Evolutionary conservation across 2,329 filamentous ascomycete genomes (phyloP), one percentile per base, ranked within the genome.

Genomic region (Aspergillus sp.): DNA sequence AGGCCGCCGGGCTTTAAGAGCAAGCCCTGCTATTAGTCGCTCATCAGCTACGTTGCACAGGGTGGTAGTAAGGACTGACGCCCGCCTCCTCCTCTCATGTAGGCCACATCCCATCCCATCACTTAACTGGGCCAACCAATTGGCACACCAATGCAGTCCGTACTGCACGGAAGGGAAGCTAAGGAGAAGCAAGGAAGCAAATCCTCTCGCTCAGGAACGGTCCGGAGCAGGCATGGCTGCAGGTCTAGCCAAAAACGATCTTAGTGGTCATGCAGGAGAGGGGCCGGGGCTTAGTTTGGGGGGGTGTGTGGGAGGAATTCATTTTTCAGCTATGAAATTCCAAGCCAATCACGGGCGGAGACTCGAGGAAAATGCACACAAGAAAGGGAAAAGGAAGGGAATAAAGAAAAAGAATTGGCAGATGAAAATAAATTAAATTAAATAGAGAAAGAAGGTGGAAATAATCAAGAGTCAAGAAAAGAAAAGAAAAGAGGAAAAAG

Each of bases 111-210:
- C 21, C 23, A 39, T 30, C 15, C 53, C 53, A 32, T 23, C 41
- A 43, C 36, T 39, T 39, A 55, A 47, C 39, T 39, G 53, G 32
- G 30, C 53, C 53, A 55, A 55, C 53, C 23, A 55, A 23, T 19
- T 23, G 28, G 25, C 55, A 57, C 55, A 57, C 55, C 43, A 52
- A 38, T 28, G 36, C 36, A 58, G 38, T 28, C 45, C 13, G 38
- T 15, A 58, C 51, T 53, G 57, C 57, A 62, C 12, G 17, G 47
- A 41, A 53, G 50, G 50, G 21, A 6, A 53, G 50, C 36, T 23
- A 53, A 50, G 28, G 25, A 57, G 60, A 47, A 52, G 57, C 50
- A 63, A 63, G 62, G 62, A 63, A 60, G 59, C 39, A 59, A 57
- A 55, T 56, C 50, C 48, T 59, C 36, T 56, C 45, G 17, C 55